Conservation (phyloP, 306 rosid genomes). For the Psophocarpus tetragonolobus region DNA sequence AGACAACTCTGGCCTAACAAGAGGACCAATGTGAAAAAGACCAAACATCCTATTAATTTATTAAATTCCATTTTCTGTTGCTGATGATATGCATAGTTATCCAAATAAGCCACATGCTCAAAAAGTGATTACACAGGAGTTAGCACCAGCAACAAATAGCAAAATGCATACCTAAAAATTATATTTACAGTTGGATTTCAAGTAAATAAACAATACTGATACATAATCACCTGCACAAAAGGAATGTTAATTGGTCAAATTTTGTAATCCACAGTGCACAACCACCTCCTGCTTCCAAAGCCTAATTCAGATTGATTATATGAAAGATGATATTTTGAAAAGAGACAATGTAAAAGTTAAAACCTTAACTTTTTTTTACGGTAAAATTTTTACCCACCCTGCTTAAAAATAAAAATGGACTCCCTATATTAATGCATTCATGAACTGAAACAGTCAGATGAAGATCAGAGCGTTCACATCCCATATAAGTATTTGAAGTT, state of each 20-base stretch:
- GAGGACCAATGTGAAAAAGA: neutral
- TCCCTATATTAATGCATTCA: neutral
- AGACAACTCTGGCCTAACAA: neutral
- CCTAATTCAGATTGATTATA: neutral
- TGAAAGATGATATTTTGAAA: neutral
- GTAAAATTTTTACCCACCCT: neutral
- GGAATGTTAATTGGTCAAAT: neutral
- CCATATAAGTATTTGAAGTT: neutral
- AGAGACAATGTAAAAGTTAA: neutral
- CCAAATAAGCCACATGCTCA: neutral
- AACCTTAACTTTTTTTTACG: neutral
- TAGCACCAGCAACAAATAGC: constrained; percentile 8
- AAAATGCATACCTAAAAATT: neutral
- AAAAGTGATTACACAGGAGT: neutral
- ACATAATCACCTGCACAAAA: constrained; percentile 1
- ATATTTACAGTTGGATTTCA: neutral
- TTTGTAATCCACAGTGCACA: constrained; percentile 8
- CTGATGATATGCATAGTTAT: neutral
- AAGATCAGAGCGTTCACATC: neutral
- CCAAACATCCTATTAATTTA: neutral
- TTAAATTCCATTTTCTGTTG: constrained; percentile 12
- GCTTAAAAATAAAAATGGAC: neutral
- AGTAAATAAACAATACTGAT: constrained; percentile 5
- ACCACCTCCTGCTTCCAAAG: neutral
- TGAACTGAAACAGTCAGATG: neutral